Percentiles rank a stretch among this genome's conserved stretches.
Evolutionary conservation across 805 yeast genomes (phyloP).

Genomic region (Kluyveromyces siamensis): DNA sequence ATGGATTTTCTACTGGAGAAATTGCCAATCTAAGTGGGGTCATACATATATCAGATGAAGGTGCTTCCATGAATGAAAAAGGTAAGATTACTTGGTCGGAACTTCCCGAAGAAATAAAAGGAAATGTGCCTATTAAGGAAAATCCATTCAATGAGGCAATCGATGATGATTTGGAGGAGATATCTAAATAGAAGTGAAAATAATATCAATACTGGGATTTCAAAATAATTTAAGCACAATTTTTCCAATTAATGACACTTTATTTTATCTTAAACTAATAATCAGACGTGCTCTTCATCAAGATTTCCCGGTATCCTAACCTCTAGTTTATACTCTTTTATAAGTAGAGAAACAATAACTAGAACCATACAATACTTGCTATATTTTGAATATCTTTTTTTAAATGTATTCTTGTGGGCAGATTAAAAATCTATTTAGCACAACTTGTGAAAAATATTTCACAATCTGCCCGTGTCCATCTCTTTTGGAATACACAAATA

Average conservation of each 20-base stretch:
- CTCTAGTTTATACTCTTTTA: too few species aligned
- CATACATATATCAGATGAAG: constrained; percentile 58
- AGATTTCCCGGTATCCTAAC: too few species aligned
- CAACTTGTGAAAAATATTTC: too few species aligned
- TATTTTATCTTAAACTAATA: too few species aligned
- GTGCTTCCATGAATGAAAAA: constrained; percentile 47
- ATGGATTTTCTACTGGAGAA: constrained; percentile 64
- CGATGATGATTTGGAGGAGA: constrained; percentile 6
- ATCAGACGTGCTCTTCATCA: too few species aligned
- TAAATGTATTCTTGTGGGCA: not conserved
- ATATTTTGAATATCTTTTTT: too few species aligned
- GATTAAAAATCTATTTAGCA: not conserved
- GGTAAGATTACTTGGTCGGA: constrained; percentile 41
- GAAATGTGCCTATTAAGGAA: not conserved
- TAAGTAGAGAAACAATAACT: too few species aligned
- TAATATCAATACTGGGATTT: not conserved
- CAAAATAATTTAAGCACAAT: not conserved
- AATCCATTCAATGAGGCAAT: constrained; percentile 9
- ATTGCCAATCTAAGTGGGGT: constrained; percentile 46
- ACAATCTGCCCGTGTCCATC: too few species aligned
- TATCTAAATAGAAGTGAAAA: not conserved
- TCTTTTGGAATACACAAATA: too few species aligned
- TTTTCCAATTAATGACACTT: too few species aligned
- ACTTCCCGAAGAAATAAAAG: constrained; percentile 36
- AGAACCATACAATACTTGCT: too few species aligned